phyloP scores from a whole-genome alignment of 2,329 filamentous ascomycete genomes.

The Phyllachora maydis region DNA sequence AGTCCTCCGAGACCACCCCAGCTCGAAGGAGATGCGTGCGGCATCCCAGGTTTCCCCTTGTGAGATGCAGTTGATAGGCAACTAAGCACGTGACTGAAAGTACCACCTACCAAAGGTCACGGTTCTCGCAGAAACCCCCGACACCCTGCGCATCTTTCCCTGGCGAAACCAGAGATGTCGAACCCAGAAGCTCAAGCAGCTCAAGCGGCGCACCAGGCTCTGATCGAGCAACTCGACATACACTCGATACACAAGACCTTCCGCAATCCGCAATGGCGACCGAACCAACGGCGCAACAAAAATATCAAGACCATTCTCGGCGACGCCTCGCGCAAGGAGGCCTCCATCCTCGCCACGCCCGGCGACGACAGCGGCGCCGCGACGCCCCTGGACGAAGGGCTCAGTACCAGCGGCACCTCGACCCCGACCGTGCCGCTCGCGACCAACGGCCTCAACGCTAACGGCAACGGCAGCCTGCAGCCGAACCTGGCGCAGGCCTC shows the following conservation, averaged over 20 bases:
- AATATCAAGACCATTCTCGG: constrained; percentile 93
- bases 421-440: no score
- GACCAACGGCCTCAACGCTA: no score
- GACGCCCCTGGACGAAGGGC: constrained; percentile 38
- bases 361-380: constrained; percentile 56
- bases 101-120: no score
- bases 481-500: constrained; percentile 79
- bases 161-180: constrained; percentile 6
- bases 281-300: constrained; percentile 91
- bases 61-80: no score
- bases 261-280: constrained; percentile 77
- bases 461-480: constrained; percentile 16
- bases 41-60: no score
- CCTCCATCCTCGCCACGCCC: constrained; percentile 63
- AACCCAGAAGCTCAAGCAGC: constrained; percentile 51
- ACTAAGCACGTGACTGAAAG: no score
- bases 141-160: no score
- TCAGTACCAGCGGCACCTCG: constrained; percentile 35
- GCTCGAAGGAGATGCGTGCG: no score
- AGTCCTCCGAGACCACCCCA: no score
- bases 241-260: constrained; percentile 72
- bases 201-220: constrained; percentile 62
- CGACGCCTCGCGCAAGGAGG: constrained; percentile 73
- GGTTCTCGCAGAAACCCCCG: no score
- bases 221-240: constrained; percentile 85